Conservation (phyloP, 768 basidiomycete genomes). For the Hypsizygus marmoreus region DNA sequence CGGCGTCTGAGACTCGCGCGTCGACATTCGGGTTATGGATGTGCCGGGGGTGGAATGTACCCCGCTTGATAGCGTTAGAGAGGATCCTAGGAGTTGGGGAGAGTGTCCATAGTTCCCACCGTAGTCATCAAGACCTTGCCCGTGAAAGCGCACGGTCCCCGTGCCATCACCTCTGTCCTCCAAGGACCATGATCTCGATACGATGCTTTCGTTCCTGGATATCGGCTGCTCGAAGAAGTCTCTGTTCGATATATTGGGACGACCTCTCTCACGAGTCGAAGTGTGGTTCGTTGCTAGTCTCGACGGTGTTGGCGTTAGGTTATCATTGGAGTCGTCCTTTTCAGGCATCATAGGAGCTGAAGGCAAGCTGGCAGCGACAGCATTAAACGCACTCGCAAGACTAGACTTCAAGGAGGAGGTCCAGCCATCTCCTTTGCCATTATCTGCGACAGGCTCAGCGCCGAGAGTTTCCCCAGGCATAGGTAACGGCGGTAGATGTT, state of each 20-base stretch:
- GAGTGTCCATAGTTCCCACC: slow-evolving; percentile 11
- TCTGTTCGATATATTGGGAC: slow-evolving; percentile 6
- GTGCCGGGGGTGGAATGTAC: slow-evolving; percentile 10
- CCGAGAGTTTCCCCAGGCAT: slow-evolving; percentile 26
- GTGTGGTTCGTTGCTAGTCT: slow-evolving; percentile 18
- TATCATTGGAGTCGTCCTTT: slow-evolving; percentile 19
- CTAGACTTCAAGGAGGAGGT: slow-evolving; percentile 42
- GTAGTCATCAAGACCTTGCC: slow-evolving; percentile 16
- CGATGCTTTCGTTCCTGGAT: slow-evolving; percentile 15
- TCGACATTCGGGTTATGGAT: slow-evolving; percentile 9
- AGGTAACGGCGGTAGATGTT: slow-evolving; percentile 22
- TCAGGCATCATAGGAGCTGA: slow-evolving; percentile 10
- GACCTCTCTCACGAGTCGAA: slow-evolving; percentile 13
- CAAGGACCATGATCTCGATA: slow-evolving; percentile 37
- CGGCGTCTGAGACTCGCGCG: slow-evolving; percentile 17
- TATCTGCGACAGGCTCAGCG: slow-evolving; percentile 2
- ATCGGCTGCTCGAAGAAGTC: slow-evolving; percentile 9
- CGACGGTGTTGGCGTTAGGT: slow-evolving; percentile 24
- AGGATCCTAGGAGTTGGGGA: slow-evolving; percentile 2
- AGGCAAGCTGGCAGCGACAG: slow-evolving; percentile 47
- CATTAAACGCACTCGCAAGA: slow-evolving; percentile 50
- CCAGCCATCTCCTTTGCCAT: slow-evolving; percentile 47
- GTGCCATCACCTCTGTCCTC: slow-evolving; percentile 41
- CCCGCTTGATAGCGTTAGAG: slow-evolving; percentile 1
- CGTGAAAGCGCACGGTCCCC: slow-evolving; percentile 39